A percentile compares a stretch with the other conserved stretches of the same genome.
Conservation (phyloP, 2,329 filamentous ascomycete species). For the Fusarium brachygibbosum region DNA sequence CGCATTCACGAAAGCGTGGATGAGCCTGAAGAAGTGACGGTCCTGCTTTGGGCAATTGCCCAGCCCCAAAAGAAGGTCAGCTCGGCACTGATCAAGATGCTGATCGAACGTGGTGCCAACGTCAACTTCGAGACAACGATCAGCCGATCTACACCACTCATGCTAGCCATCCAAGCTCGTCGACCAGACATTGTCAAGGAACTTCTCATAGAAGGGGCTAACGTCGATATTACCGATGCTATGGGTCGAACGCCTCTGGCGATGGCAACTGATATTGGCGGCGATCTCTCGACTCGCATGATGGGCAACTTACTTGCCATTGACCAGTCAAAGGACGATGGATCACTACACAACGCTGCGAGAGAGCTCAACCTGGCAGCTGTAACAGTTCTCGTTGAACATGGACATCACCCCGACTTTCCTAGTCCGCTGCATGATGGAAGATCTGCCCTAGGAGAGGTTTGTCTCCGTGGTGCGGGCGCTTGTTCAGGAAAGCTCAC, state of each 20-base stretch:
- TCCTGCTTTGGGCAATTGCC: constrained; percentile 72
- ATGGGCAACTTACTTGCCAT: constrained; percentile 68
- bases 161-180: constrained; percentile 69
- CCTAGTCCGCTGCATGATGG: constrained; percentile 73
- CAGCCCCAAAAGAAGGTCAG: constrained; percentile 75
- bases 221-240: constrained; percentile 70
- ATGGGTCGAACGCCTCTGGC: constrained; percentile 71
- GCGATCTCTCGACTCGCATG: constrained; percentile 66
- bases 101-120: constrained; percentile 68
- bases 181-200: constrained; percentile 69
- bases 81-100: constrained; percentile 67
- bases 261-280: constrained; percentile 69
- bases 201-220: constrained; percentile 70
- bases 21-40: constrained; percentile 67
- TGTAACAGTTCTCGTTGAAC: constrained; percentile 68
- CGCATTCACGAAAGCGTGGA: constrained; percentile 61
- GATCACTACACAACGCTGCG: constrained; percentile 75
- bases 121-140: constrained; percentile 67
- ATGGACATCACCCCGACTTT: constrained; percentile 74
- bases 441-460: constrained; percentile 72
- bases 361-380: constrained; percentile 69
- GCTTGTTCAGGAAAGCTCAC: constrained; percentile 58
- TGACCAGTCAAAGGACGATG: constrained; percentile 71
- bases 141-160: constrained; percentile 69
- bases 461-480: constrained; percentile 69